A percentile compares a stretch with the other conserved stretches of the same genome.
Conservation (phyloP, 2,329 filamentous ascomycete species). For the Fusarium sp. region DNA sequence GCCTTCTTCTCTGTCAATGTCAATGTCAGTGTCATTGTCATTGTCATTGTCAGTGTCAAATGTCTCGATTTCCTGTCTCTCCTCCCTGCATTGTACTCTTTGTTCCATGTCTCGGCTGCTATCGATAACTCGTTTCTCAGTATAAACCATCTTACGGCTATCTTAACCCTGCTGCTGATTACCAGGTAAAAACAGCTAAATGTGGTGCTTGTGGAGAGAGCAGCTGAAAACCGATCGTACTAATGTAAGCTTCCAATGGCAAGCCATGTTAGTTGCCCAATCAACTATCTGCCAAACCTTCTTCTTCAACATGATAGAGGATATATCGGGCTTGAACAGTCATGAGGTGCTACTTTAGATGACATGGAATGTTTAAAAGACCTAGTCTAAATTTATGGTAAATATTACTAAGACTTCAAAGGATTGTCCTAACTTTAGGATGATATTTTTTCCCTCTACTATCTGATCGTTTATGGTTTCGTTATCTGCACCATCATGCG, state of each 20-base stretch:
- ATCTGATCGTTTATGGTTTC: too few species aligned
- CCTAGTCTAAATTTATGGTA: too few species aligned
- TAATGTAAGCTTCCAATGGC: conserved; percentile 8
- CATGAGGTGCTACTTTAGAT: too few species aligned
- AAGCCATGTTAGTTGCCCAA: conserved; percentile 38
- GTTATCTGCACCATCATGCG: too few species aligned
- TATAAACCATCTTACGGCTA: not conserved
- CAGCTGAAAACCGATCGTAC: conserved; percentile 19
- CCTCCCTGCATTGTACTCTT: conserved; percentile 15
- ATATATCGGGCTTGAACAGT: not conserved
- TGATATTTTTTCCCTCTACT: too few species aligned
- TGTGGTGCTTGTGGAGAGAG: conserved; percentile 21
- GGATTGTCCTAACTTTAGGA: too few species aligned
- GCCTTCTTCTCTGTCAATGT: not conserved
- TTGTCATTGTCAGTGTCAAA: not conserved
- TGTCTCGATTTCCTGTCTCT: not conserved
- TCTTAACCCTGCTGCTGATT: conserved; percentile 2
- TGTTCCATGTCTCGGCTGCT: conserved; percentile 15
- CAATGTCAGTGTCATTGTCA: not conserved
- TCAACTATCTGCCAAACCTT: conserved; percentile 35
- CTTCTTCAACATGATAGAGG: conserved; percentile 4
- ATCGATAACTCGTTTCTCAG: not conserved
- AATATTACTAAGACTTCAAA: too few species aligned
- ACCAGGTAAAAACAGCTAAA: conserved; percentile 1
- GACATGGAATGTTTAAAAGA: too few species aligned